Evolutionary conservation across 2,329 filamentous ascomycete genomes (phyloP), one percentile per base, ranked within the genome.

Genomic region (Orbilia oligospora): DNA sequence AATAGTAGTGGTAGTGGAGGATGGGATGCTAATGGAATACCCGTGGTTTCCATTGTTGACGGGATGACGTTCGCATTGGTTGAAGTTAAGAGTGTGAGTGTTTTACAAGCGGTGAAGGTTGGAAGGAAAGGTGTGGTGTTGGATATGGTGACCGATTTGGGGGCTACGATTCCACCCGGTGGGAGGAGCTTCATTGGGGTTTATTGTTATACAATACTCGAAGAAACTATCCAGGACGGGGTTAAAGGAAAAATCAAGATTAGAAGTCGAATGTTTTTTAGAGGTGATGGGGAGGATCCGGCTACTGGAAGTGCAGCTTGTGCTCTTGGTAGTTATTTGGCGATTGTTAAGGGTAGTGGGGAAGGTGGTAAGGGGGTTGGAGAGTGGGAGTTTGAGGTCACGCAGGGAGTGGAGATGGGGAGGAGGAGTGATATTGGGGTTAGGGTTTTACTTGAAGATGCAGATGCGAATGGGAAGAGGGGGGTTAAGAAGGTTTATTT

Each of bases 51-150:
- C 80, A 89, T 94, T 55, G 91, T 93, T 41, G 89, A 89, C 53
- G 92, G 92, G 58, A 91, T 94, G 90, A 89, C 89, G 0, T 94
- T 93, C 83, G 84, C 89, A n/a, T 87, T 93, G 36, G 86, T 92
- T 14, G 85, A 88, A 80, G 85, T 96, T 22, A 86, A 88, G 0
- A 87, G 86, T 68, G 84, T 93, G 9, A 89, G 89, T 33, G 86
- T 88, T 6, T 86, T 95, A 18, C 86, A 84, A 4, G 81, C 84
- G 12, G 36, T 81, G n/a, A 53, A 41, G 18, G 22, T 51, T 0
- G 70, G 68, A 5, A 44, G 55, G 20, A 67, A 65, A 24, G 48
- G 73, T 24, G 22, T 72, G 56, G 51, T 16, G 63, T n/a, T 79
- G 64, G 65, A 80, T 67, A n/a, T 71, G 14, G 53, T 44, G n/a